Conservation (phyloP, 2,329 filamentous ascomycete species). For the Fusarium buxicola region DNA sequence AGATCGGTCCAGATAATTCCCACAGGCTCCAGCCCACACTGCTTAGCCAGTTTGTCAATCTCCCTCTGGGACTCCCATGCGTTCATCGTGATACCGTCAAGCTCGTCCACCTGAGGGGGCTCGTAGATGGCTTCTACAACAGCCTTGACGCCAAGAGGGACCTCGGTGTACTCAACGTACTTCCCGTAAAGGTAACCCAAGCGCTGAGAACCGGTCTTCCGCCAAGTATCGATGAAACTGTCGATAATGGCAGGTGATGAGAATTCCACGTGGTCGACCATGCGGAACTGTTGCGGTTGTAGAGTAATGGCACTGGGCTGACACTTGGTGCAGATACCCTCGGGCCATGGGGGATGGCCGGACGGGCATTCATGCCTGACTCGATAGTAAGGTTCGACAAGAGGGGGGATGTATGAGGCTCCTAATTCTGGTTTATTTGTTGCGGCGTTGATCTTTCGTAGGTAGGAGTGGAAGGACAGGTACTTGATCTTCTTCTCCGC, state of each 20-base stretch:
- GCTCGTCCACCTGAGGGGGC: conserved; percentile 88
- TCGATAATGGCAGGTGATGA: conserved; percentile 86
- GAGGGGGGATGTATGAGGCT: conserved; percentile 94
- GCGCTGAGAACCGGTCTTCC: conserved; percentile 84
- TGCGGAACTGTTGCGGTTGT: conserved; percentile 92
- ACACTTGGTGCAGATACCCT: conserved; percentile 97
- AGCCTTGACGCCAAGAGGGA: conserved; percentile 93
- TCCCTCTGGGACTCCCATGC: conserved; percentile 88
- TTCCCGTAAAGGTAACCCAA: conserved; percentile 91
- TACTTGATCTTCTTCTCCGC: conserved; percentile 99
- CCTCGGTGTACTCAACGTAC: conserved; percentile 90
- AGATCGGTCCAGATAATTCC: conserved; percentile 97
- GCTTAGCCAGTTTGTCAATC: conserved; percentile 80
- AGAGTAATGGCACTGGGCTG: conserved; percentile 97
- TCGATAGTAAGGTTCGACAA: conserved; percentile 92
- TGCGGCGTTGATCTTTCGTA: conserved; percentile 93
- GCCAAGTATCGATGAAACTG: conserved; percentile 91
- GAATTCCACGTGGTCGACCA: conserved; percentile 99
- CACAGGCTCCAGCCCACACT: conserved; percentile 88
- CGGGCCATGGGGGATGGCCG: conserved; percentile 92
- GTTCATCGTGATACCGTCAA: conserved; percentile 86
- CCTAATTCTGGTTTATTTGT: conserved; percentile 97
- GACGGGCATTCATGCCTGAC: conserved; percentile 91
- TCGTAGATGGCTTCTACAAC: conserved; percentile 98
- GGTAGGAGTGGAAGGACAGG: conserved; percentile 92